Evolutionary conservation across 768 basidiomycete genomes (phyloP), one percentile per base, ranked within the genome.

Genomic region (Lentinula guzmanii): DNA sequence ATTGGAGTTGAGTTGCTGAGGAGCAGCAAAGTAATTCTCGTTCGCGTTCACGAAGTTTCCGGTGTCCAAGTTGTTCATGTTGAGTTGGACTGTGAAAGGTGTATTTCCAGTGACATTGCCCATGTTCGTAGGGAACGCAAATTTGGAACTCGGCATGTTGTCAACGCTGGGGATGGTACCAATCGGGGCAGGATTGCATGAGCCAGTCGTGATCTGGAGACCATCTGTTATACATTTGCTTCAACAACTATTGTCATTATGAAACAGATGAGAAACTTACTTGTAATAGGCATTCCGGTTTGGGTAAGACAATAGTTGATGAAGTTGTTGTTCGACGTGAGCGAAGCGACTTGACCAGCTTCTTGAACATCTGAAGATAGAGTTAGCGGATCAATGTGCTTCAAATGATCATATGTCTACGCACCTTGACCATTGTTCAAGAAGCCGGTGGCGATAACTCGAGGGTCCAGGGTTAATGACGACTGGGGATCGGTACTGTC

Each of bases 281-380:
- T 82, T 48, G 88, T 89, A 62, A 87, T 75, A 3, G 84, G 78
- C 53, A 80, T 70, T 56, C 77, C 66, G 3, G 78, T 68, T 3
- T 77, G 67, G 16, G 79, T 81, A 5, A 75, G 70, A 66, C 87
- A 88, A 70, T 76, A 86, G 74, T 87, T 87, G 73, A 88, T 87
- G 70, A 86, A 91, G 76, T 90, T 90, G 75, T 90, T 86, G 52
- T 70, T 71, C 21, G 86, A 86, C 0, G 82, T 86, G 11, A 84
- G 71, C 6, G 85, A 86, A 13, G 84, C 74, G n/a, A 79, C 78
- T 70, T 86, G 79, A 28, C 83, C 84, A 9, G 61, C 74, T 18
- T 51, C 51, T n/a, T 46, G 50, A 9, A 60, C 51, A 43, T 60
- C 59, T 56, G 11, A 11, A 24, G 18, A 43, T 3, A 4, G 5